phyloP scores from a whole-genome alignment of 208 protist genomes.

The Phytomonas sp. region DNA sequence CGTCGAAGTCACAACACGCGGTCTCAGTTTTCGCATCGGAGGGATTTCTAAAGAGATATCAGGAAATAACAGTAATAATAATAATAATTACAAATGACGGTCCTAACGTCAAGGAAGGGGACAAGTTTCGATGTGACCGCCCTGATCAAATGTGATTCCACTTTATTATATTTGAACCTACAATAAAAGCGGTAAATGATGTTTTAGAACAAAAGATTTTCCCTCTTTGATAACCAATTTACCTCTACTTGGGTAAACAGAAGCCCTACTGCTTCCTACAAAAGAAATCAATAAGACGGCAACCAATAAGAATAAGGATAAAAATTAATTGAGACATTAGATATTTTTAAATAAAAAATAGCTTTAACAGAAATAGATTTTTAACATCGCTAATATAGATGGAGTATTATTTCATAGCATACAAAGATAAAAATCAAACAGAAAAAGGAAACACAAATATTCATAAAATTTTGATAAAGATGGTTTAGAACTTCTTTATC shows the following conservation, averaged over 20 bases:
- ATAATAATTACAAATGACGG: neutral
- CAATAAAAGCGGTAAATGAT: neutral
- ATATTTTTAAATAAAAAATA: neutral
- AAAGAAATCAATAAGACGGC: neutral
- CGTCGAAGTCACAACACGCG: neutral
- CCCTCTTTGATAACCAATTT: neutral
- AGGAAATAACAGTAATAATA: neutral
- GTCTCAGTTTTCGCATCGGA: neutral
- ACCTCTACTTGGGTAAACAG: neutral
- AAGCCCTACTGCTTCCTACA: neutral
- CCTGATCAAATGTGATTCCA: neutral
- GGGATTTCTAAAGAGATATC: neutral
- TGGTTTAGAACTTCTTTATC: neutral
- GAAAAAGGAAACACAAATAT: slow-evolving; percentile 6
- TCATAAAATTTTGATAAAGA: neutral
- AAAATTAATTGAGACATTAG: neutral
- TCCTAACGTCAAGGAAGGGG: neutral
- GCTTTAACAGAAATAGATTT: neutral
- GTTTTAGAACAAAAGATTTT: neutral
- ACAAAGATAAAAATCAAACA: slow-evolving; percentile 6
- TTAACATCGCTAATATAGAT: neutral
- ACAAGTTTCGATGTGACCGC: neutral
- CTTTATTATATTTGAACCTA: neutral
- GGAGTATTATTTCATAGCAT: neutral
- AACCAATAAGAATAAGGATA: neutral